These are phyloP conservation scores for Aspergillus proliferans DNA, from an alignment of 2,329 filamentous ascomycete species.

Conservation along the genomic window DNA sequence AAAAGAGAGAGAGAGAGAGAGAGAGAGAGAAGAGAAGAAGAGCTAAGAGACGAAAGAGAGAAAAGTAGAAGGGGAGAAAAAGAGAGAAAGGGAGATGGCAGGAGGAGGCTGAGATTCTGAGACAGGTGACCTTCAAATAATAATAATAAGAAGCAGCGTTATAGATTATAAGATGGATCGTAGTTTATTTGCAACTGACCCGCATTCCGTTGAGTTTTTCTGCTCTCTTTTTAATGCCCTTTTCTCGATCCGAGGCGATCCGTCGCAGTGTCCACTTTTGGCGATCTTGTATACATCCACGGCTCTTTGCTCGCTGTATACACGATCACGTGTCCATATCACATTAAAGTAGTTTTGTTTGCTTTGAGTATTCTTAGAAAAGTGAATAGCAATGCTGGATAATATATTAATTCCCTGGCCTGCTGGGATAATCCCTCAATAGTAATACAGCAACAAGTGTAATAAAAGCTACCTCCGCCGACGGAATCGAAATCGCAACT, in stretches of 20 bases:
- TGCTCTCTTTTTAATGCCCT: background rate
- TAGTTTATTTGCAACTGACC: too few relatives aligned
- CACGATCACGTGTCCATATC: too few relatives aligned
- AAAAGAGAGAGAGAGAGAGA: background rate
- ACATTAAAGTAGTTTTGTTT: too few relatives aligned
- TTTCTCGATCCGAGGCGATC: background rate
- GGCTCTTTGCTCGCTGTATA: too few relatives aligned
- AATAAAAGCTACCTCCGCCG: slow-evolving; percentile 29
- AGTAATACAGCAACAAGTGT: background rate
- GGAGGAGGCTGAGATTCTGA: too few relatives aligned
- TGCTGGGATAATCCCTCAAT: background rate
- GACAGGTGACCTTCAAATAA: too few relatives aligned
- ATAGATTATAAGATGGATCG: too few relatives aligned
- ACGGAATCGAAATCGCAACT: slow-evolving; percentile 51
- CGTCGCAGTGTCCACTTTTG: background rate
- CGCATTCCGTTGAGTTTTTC: background rate
- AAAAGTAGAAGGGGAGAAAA: background rate
- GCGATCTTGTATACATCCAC: background rate
- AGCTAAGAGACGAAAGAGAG: background rate
- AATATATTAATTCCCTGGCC: background rate
- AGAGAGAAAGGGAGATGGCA: too few relatives aligned
- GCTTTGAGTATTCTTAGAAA: too few relatives aligned
- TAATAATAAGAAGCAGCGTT: too few relatives aligned
- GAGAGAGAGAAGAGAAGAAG: background rate
- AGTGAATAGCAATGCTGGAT: too few relatives aligned